phyloP scores from a whole-genome alignment of 805 yeast species.

The Candida ascalaphidarum region DNA sequence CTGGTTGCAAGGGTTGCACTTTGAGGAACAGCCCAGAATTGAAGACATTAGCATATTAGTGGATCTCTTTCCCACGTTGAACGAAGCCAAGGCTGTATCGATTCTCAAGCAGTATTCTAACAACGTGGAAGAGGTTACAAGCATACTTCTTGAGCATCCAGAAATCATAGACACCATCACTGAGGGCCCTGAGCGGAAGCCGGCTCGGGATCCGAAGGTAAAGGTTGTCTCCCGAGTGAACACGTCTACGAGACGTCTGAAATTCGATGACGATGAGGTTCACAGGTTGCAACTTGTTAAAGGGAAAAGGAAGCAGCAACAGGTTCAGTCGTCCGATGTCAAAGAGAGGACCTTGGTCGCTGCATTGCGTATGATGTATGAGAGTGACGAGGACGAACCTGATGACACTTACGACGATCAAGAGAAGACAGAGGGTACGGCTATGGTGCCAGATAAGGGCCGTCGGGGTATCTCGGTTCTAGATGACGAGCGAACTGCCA shows the following conservation, averaged over 20 bases:
- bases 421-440: conserved; percentile 33
- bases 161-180: conserved; percentile 23
- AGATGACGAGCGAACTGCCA: not conserved
- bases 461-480: conserved; percentile 1
- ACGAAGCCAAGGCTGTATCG: conserved; percentile 35
- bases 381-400: conserved; percentile 76
- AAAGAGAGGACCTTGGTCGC: conserved; percentile 49
- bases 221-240: too few relatives aligned
- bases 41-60: conserved; percentile 23
- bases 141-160: conserved; percentile 57
- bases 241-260: too few relatives aligned
- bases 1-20: conserved; percentile 24
- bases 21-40: conserved; percentile 1
- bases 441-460: too few relatives aligned
- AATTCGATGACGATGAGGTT: conserved; percentile 22
- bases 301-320: conserved; percentile 9
- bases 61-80: conserved; percentile 66
- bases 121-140: conserved; percentile 50
- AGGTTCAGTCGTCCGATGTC: conserved; percentile 26
- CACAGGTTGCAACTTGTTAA: conserved; percentile 23
- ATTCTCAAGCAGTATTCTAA: conserved; percentile 40
- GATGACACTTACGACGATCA: conserved; percentile 69
- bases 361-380: conserved; percentile 57
- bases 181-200: too few relatives aligned
- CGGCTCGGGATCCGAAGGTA: too few relatives aligned